phyloP scores from a whole-genome alignment of 805 yeast genomes.

The Saccharomyces mikatae region DNA sequence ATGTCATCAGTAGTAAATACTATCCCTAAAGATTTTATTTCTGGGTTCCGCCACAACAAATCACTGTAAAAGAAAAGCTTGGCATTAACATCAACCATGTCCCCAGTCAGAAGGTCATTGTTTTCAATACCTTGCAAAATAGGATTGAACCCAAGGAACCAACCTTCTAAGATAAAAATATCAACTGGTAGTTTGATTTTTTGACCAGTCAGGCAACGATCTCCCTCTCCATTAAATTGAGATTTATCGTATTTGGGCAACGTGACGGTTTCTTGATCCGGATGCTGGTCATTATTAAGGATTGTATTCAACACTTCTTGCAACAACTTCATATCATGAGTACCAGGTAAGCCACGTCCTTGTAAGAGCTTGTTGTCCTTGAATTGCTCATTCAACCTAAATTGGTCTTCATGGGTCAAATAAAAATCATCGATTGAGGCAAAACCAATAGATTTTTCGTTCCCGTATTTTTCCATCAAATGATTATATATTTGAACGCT shows the following conservation, averaged over 20 bases:
- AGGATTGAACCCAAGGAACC: slow-evolving; percentile 78
- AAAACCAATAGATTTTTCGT: slow-evolving; percentile 32
- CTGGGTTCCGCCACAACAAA: slow-evolving; percentile 38
- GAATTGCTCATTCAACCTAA: slow-evolving; percentile 32
- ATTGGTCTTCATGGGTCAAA: slow-evolving; percentile 57
- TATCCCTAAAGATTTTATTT: slow-evolving; percentile 52
- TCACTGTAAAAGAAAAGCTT: slow-evolving; percentile 42
- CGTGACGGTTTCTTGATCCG: slow-evolving; percentile 23
- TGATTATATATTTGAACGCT: slow-evolving; percentile 35
- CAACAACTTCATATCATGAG: slow-evolving; percentile 58
- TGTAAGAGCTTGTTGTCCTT: slow-evolving; percentile 47
- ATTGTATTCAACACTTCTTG: slow-evolving; percentile 26
- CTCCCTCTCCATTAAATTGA: slow-evolving; percentile 65
- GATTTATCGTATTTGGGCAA: slow-evolving; percentile 79
- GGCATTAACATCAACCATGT: slow-evolving; percentile 42
- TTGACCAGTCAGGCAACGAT: slow-evolving; percentile 39
- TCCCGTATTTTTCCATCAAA: slow-evolving; percentile 32
- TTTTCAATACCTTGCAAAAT: slow-evolving; percentile 25
- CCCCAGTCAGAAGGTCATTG: slow-evolving; percentile 13
- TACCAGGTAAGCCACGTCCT: slow-evolving; percentile 90
- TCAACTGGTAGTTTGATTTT: slow-evolving; percentile 38
- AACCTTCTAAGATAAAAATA: slow-evolving; percentile 79
- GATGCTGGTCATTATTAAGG: slow-evolving; percentile 23
- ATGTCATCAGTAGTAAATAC: slow-evolving; percentile 54
- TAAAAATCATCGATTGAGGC: slow-evolving; percentile 86